phyloP scores from a whole-genome alignment of 805 yeast species.

The Candida silvicultrix region DNA sequence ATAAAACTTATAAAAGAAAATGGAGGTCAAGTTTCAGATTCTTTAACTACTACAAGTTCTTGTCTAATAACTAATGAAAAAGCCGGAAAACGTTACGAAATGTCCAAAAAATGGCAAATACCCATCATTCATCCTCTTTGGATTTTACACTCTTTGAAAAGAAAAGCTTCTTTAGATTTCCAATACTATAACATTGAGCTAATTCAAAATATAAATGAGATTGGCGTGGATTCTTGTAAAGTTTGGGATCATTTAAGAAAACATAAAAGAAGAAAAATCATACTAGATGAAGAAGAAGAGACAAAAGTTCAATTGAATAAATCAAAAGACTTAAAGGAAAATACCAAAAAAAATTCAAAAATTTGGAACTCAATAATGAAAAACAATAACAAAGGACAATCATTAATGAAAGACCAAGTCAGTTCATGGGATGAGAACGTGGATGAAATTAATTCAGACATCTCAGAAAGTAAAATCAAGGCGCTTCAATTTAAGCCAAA shows the following conservation, averaged over 20 bases:
- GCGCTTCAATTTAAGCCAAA: slow-evolving; percentile 5
- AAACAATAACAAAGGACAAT: slow-evolving; percentile 2
- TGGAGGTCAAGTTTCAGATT: slow-evolving; percentile 47
- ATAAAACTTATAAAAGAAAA: slow-evolving; percentile 28
- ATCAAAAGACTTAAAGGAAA: slow-evolving; percentile 12
- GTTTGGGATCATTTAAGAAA: slow-evolving; percentile 20
- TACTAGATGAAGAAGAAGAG: slow-evolving; percentile 7
- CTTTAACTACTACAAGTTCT: slow-evolving; percentile 37
- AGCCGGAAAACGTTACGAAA: slow-evolving; percentile 45
- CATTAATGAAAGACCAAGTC: not conserved
- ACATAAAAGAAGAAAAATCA: slow-evolving; percentile 10
- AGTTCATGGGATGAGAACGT: slow-evolving; percentile 19
- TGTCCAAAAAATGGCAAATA: slow-evolving; percentile 36
- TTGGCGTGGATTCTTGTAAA: slow-evolving; percentile 26
- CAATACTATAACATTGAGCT: slow-evolving; percentile 23
- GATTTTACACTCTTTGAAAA: slow-evolving; percentile 31
- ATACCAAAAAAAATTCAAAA: slow-evolving; percentile 19
- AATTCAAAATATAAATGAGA: slow-evolving; percentile 9
- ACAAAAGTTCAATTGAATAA: slow-evolving; percentile 2
- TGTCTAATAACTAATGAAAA: slow-evolving; percentile 44
- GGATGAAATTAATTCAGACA: slow-evolving; percentile 1
- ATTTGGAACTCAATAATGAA: slow-evolving; percentile 37
- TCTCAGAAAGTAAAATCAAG: no score
- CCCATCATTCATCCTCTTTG: slow-evolving; percentile 35
- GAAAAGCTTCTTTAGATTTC: slow-evolving; percentile 31